Conservation (phyloP, 148 eudicot genomes). For the Chenopodium quinoa region DNA sequence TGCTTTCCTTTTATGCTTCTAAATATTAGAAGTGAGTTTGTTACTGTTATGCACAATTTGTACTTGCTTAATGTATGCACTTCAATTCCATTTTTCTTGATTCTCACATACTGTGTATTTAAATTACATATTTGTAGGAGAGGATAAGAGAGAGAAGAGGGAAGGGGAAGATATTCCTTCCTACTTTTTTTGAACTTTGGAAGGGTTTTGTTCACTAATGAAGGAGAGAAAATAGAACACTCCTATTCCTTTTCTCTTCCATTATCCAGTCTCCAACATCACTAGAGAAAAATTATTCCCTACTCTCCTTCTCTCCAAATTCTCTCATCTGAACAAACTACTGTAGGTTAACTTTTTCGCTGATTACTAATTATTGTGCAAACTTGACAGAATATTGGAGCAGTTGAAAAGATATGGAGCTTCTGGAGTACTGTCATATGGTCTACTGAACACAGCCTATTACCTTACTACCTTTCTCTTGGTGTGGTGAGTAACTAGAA, state of each 20-base stretch:
- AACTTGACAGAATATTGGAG: slow-evolving; percentile 39
- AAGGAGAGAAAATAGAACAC: neutral
- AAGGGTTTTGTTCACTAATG: neutral
- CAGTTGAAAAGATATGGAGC: slow-evolving; percentile 67
- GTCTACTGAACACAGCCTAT: slow-evolving; percentile 71
- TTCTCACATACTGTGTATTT: neutral
- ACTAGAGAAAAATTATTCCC: neutral
- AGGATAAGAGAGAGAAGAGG: neutral
- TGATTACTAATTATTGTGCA: slow-evolving; percentile 19
- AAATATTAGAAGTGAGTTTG: neutral
- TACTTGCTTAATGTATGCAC: neutral
- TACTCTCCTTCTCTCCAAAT: neutral
- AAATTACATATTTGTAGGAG: neutral
- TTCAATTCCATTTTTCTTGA: neutral
- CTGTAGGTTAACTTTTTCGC: neutral
- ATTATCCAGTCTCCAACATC: neutral
- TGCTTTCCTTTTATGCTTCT: neutral
- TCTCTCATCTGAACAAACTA: neutral
- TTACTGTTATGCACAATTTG: neutral
- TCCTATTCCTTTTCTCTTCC: neutral
- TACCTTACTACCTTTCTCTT: slow-evolving; percentile 70
- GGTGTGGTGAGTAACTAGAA: slow-evolving; percentile 49
- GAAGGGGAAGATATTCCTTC: neutral
- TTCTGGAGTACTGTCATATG: slow-evolving; percentile 72
- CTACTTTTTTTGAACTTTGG: neutral